phyloP scores from a whole-genome alignment of 164 flowering plant species.

The Tinospora cordifolia region DNA sequence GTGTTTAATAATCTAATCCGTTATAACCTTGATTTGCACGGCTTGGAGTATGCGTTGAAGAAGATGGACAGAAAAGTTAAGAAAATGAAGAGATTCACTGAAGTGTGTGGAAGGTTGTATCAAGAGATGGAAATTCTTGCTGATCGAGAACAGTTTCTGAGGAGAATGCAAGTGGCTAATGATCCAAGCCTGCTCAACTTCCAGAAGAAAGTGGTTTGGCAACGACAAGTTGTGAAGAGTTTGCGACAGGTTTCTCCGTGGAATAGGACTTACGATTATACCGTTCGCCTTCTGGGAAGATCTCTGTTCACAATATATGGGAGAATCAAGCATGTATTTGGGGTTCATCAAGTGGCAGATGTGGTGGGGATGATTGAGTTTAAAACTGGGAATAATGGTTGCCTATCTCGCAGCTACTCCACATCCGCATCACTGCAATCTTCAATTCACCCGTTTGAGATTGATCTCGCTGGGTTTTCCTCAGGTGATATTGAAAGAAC shows the following conservation, averaged over 20 bases:
- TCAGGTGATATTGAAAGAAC: constrained; percentile 52
- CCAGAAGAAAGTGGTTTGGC: constrained; percentile 64
- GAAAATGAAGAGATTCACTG: constrained; percentile 68
- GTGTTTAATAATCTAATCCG: constrained; percentile 45
- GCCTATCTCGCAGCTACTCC: constrained; percentile 49
- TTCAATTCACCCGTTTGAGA: constrained; percentile 54
- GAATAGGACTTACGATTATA: constrained; percentile 65
- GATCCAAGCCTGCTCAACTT: constrained; percentile 46
- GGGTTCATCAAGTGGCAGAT: constrained; percentile 27
- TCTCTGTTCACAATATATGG: constrained; percentile 58
- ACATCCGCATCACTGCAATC: constrained; percentile 42
- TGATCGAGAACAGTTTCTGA: constrained; percentile 65
- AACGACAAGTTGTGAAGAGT: constrained; percentile 63
- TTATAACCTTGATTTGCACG: constrained; percentile 34
- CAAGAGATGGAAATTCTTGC: constrained; percentile 77
- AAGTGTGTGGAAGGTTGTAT: constrained; percentile 48
- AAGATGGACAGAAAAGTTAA: constrained; percentile 81
- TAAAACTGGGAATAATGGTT: constrained; percentile 21
- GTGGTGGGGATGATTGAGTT: constrained; percentile 19
- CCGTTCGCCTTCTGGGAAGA: constrained; percentile 51
- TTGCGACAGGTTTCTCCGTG: constrained; percentile 58
- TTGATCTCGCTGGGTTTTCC: constrained; percentile 34
- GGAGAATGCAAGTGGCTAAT: constrained; percentile 48
- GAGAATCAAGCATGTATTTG: constrained; percentile 70
- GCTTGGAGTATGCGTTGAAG: constrained; percentile 54